These are phyloP conservation scores for Cladobotryum protrusum DNA, from an alignment of 2,329 filamentous ascomycete species.

Conservation along the genomic window DNA sequence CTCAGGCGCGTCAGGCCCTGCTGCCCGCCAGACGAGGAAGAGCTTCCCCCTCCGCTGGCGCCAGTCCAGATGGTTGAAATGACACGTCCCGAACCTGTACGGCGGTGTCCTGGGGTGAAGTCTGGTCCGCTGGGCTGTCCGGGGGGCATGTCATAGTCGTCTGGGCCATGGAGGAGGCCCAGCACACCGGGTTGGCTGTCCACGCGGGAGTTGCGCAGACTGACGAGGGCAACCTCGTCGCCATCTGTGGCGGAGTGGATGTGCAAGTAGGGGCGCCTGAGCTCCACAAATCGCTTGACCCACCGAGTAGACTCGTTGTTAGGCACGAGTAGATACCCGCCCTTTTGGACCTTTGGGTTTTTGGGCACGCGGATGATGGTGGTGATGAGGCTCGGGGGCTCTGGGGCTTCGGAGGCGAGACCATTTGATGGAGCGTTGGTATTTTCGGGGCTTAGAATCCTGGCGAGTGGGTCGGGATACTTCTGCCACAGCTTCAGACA, in stretches of 20 bases:
- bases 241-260: constrained; percentile 79
- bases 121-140: constrained; percentile 28
- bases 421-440: constrained; percentile 66
- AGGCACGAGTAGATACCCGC: constrained; percentile 80
- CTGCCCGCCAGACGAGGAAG: constrained; percentile 15
- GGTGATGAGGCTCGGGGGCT: constrained; percentile 62
- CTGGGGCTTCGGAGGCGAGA: constrained; percentile 38
- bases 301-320: constrained; percentile 77
- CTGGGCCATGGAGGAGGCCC: constrained; percentile 57
- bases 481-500: constrained; percentile 60
- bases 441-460: constrained; percentile 53
- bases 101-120: constrained; percentile 41
- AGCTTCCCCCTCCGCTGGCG: constrained; percentile 27
- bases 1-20: constrained; percentile 47
- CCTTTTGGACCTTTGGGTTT: constrained; percentile 74
- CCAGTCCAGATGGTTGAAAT: constrained; percentile 53
- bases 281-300: constrained; percentile 88
- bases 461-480: constrained; percentile 50
- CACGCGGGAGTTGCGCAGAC: constrained; percentile 81
- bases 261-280: constrained; percentile 86
- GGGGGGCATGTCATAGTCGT: constrained; percentile 29
- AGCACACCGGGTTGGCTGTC: constrained; percentile 88
- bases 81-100: constrained; percentile 45
- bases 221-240: constrained; percentile 85
- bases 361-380: constrained; percentile 74